phyloP scores from a whole-genome alignment of 2,329 filamentous ascomycete genomes.

The Aspergillus bombycis region DNA sequence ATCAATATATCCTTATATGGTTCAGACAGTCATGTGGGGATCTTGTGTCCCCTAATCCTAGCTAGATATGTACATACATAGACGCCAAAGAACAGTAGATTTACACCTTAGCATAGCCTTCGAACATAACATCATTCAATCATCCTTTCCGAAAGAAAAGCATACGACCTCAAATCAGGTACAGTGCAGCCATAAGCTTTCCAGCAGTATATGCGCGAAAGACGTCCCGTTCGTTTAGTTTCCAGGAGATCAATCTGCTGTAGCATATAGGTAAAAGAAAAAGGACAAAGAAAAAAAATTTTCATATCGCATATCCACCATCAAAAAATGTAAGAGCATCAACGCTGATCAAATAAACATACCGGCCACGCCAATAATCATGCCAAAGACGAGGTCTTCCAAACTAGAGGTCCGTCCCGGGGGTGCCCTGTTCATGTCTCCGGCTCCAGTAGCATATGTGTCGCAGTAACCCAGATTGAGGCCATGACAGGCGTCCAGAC shows the following conservation, averaged over 20 bases:
- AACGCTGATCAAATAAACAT: constrained; percentile 41
- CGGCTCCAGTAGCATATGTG: constrained; percentile 29
- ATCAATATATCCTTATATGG: neutral
- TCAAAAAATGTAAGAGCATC: constrained; percentile 1
- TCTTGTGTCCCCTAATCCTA: neutral
- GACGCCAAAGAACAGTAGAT: neutral
- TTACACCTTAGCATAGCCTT: constrained; percentile 1
- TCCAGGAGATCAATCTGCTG: neutral
- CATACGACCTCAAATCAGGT: neutral
- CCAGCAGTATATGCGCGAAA: neutral
- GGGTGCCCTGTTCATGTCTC: constrained; percentile 30
- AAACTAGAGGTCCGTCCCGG: constrained; percentile 40
- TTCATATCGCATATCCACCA: constrained; percentile 6
- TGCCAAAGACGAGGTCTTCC: constrained; percentile 46
- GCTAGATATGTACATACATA: neutral
- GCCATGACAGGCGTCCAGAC: constrained; percentile 52
- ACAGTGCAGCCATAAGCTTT: neutral
- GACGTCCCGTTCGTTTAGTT: neutral
- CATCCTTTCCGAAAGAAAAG: constrained; percentile 1
- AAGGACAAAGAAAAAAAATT: neutral
- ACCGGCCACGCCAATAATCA: constrained; percentile 51
- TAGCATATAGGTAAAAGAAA: neutral
- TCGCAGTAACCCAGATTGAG: constrained; percentile 52
- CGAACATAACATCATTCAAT: constrained; percentile 5
- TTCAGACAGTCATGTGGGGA: neutral